Evolutionary conservation across 192 early-diverging fungal genomes (phyloP).

Genomic region (Umbelopsis vinacea): DNA sequence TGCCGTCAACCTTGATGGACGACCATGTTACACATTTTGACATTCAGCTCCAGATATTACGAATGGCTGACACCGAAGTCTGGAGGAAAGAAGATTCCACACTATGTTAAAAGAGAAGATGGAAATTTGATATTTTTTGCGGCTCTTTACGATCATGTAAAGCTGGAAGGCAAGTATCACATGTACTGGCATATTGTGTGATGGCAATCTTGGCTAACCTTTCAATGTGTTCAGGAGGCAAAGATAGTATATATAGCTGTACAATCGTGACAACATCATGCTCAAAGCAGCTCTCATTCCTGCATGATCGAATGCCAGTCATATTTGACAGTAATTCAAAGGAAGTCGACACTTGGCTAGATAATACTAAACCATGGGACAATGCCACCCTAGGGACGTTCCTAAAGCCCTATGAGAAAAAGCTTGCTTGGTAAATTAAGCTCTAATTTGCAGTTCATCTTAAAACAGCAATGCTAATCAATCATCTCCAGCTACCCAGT

Average conservation of each 20-base stretch:
- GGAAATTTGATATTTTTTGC: slow-evolving; percentile 55
- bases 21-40: neutral
- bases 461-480: slow-evolving; percentile 18
- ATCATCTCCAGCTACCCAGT: slow-evolving; percentile 50
- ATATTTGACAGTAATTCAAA: slow-evolving; percentile 49
- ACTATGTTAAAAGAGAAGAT: slow-evolving; percentile 51
- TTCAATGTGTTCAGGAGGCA: neutral
- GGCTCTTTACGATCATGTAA: slow-evolving; percentile 49
- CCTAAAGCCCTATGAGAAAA: slow-evolving; percentile 54
- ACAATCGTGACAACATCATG: slow-evolving; percentile 58
- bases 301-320: slow-evolving; percentile 65
- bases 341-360: slow-evolving; percentile 53
- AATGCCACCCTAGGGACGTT: slow-evolving; percentile 35
- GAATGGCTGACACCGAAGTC: slow-evolving; percentile 51
- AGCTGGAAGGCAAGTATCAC: slow-evolving; percentile 30
- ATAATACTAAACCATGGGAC: slow-evolving; percentile 42
- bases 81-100: slow-evolving; percentile 49
- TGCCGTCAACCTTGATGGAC: neutral
- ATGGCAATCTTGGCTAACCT: neutral
- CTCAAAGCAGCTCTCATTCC: slow-evolving; percentile 44
- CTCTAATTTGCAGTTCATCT: neutral
- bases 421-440: slow-evolving; percentile 29
- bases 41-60: slow-evolving; percentile 46
- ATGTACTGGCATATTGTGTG: neutral
- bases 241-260: slow-evolving; percentile 46